Evolutionary conservation across 352 stramenopile species (phyloP), one percentile per base, ranked within the genome.

Genomic region (Pythium myriotylum): DNA sequence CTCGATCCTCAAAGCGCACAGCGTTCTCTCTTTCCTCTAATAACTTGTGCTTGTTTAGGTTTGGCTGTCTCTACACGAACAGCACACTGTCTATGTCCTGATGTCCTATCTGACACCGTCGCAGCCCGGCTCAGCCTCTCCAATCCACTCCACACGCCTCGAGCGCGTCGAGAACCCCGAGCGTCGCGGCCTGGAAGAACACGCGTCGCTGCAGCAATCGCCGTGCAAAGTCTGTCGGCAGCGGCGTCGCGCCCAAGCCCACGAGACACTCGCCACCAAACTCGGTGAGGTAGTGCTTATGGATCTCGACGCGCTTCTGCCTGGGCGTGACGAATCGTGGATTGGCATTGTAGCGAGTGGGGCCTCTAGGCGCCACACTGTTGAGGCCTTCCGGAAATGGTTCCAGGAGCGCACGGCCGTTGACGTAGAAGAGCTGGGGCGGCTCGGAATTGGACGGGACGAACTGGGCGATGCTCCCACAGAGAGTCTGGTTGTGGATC

Each of bases 401-500:
- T 14, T 89, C 77, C 20, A 89, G 46, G 45, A 91, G 51, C 20
- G 70, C 74, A 26, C 77, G 78, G 19, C 79, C 81, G 50, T 85
- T 82, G 12, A 86, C 71, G 51, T 84, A 88, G 1, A 90, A 57
- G 13, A 89, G 61, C 42, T 81, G 20, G 1, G 20, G 59, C 0
- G 52, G 39, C 17, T 60, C 40, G n/a, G 62, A 26, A 3, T 42
- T 5, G 5, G 29, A 54, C 0, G 81, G 77, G 12, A 88, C 39
- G 37, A 75, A 91, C 50, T 92, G 83, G 13, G 77, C 76, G 37
- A 91, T 76, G 67, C 70, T 88, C 8, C 83, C 84, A 39, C 84
- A 93, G 1, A 91, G 69, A 6, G 82, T 88, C 29, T 80, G 65
- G 6, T 67, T 53, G 45, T 93, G 81, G 1, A 68, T 52, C 35